Conservation (phyloP, 768 basidiomycete genomes). For the Tylopilus subfusipes region DNA sequence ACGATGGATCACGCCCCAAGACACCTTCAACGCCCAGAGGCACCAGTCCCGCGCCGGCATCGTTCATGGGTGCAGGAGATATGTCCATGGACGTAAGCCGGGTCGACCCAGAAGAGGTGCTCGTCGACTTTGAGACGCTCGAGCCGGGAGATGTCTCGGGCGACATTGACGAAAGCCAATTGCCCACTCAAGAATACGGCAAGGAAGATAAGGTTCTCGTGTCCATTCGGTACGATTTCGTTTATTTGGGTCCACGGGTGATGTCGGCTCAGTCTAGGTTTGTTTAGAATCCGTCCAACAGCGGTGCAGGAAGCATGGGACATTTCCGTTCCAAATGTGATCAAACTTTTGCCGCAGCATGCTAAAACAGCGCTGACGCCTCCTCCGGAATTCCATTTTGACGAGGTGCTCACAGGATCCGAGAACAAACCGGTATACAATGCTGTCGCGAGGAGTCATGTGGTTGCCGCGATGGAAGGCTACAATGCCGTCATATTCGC, state of each 20-base stretch:
- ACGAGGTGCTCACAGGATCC: conserved; percentile 73
- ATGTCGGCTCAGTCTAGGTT: conserved; percentile 1
- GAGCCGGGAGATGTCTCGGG: conserved; percentile 66
- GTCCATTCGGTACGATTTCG: conserved; percentile 58
- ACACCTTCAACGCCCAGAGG: conserved; percentile 55
- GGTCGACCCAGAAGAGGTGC: conserved; percentile 69
- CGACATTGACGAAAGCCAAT: conserved; percentile 59
- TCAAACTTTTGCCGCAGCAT: conserved; percentile 60
- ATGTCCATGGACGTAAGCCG: conserved; percentile 66
- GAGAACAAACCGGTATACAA: conserved; percentile 79
- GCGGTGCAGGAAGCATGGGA: conserved; percentile 54
- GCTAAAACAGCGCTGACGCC: conserved; percentile 42
- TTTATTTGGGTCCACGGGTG: background rate
- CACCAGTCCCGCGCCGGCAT: conserved; percentile 41
- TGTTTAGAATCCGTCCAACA: conserved; percentile 60
- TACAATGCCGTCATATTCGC: conserved; percentile 97
- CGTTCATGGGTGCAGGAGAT: conserved; percentile 51
- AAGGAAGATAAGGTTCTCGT: conserved; percentile 85
- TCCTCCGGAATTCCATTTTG: conserved; percentile 60
- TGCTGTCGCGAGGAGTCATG: conserved; percentile 72
- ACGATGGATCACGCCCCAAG: conserved; percentile 41
- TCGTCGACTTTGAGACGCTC: conserved; percentile 72
- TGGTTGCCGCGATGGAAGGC: conserved; percentile 92
- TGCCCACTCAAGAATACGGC: conserved; percentile 50
- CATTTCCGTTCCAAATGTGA: conserved; percentile 39